Evolutionary conservation across 345 rosid species (phyloP), one percentile per base, ranked within the genome.

Genomic region (Eucalyptus tenuipes): DNA sequence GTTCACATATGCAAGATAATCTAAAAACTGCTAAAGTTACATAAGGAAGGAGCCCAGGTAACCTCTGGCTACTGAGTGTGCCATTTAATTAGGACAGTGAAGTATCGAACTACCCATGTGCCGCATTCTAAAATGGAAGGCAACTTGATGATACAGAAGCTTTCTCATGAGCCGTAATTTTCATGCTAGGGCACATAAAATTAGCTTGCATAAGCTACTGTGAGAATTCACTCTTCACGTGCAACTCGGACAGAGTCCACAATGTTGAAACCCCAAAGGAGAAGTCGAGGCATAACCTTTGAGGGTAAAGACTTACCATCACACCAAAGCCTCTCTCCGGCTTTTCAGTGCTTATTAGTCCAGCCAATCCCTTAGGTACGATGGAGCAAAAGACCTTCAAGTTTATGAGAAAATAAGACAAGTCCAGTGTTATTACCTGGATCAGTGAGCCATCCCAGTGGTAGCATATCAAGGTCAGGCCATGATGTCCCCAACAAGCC

Each of bases 401-500:
- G 66, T 49, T 86, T 71, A 85, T 71, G 47, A 85, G 24, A 49
- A 47, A 18, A 86, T 13, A 50, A 86, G 87, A 86, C 79, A 52
- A 40, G 31, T 53, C 49, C 52, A 48, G 24, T 81, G 55, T 16
- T 25, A 17, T 37, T 86, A 97, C 99, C 98, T 93, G 88, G 97
- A 93, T 96, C 96, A 49, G 98, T 94, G 88, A 97, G 99, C 97
- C 96, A 91, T 91, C 99, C 97, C 87, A 97, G 90, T 29, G 99
- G 99, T 55, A 96, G 94, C 99, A 97, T 96, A 89, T 96, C 99
- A 57, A 97, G 89, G 88, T 97, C 99, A 6, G 99, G 99, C 99
- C 99, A 97, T 71, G 99, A 96, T 88, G 92, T 94, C 88, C 99
- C 99, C 53, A 85, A 79, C 89, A 94, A 88, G 49, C 99, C 97